Conservation (phyloP, 768 basidiomycete species). For the Rhodosporidiobolus sp. region DNA sequence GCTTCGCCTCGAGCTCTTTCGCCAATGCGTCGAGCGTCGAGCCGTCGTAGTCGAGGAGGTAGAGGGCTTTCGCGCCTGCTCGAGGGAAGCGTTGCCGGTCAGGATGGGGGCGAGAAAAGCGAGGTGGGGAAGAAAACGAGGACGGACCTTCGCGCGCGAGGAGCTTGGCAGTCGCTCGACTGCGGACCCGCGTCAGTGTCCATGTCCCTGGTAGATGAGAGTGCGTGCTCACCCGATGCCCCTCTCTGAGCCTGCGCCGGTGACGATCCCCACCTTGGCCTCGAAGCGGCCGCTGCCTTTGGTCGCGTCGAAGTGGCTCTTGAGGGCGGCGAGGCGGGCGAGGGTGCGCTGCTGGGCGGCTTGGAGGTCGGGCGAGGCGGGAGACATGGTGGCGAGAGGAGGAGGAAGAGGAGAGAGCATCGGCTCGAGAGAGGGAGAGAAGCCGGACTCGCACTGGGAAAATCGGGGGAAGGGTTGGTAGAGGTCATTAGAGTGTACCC, state of each 20-base stretch:
- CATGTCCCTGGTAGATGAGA: neutral
- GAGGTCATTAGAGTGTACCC: no score
- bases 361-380: neutral
- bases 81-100: neutral
- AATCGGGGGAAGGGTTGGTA: no score
- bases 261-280: slow-evolving; percentile 80
- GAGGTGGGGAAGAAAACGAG: neutral
- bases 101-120: slow-evolving; percentile 33
- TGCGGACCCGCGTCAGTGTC: neutral
- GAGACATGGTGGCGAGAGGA: neutral
- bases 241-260: slow-evolving; percentile 78
- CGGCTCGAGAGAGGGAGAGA: no score
- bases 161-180: slow-evolving; percentile 51
- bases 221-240: slow-evolving; percentile 75
- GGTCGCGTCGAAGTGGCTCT: slow-evolving; percentile 61
- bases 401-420: no score
- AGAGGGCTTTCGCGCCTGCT: slow-evolving; percentile 71
- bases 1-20: slow-evolving; percentile 62
- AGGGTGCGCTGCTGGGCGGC: slow-evolving; percentile 55
- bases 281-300: slow-evolving; percentile 61
- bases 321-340: slow-evolving; percentile 66
- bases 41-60: slow-evolving; percentile 68
- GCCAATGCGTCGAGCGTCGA: slow-evolving; percentile 70
- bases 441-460: no score
- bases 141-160: slow-evolving; percentile 76